phyloP scores from a whole-genome alignment of 495 filamentous ascomycete genomes.

The Aspergillus panamensis region DNA sequence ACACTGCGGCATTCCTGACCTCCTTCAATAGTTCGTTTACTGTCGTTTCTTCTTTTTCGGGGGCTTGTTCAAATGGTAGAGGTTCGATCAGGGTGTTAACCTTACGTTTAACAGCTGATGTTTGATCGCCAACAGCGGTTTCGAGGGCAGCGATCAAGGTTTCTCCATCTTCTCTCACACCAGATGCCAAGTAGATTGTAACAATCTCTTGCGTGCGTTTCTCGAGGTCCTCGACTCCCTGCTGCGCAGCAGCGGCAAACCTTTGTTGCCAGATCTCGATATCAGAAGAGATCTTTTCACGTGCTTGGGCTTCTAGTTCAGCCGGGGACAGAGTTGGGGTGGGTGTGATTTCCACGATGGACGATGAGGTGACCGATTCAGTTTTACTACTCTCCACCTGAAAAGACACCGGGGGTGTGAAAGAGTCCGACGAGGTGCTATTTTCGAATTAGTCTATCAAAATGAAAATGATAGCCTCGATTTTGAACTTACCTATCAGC shows the following conservation, averaged over 20 bases:
- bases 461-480: neutral
- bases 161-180: conserved; percentile 61
- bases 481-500: conserved; percentile 42
- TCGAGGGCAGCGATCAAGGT: conserved; percentile 66
- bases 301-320: conserved; percentile 50
- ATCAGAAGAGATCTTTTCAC: conserved; percentile 71
- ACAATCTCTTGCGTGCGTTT: conserved; percentile 75
- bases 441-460: conserved; percentile 17
- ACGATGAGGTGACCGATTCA: conserved; percentile 24
- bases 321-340: conserved; percentile 33
- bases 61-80: conserved; percentile 50
- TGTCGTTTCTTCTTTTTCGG: conserved; percentile 52
- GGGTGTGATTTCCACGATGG: conserved; percentile 22
- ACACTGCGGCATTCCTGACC: conserved; percentile 69
- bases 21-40: conserved; percentile 59
- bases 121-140: conserved; percentile 56
- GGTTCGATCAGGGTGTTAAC: conserved; percentile 61
- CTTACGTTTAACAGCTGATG: conserved; percentile 61
- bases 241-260: conserved; percentile 76
- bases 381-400: conserved; percentile 21
- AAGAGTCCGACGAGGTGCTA: conserved; percentile 31
- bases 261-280: conserved; percentile 78
- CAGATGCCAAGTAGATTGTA: conserved; percentile 61
- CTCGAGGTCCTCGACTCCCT: conserved; percentile 69
- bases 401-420: conserved; percentile 23